phyloP scores from a whole-genome alignment of 176 grass and related monocot species.

The Pontederia crassipes region DNA sequence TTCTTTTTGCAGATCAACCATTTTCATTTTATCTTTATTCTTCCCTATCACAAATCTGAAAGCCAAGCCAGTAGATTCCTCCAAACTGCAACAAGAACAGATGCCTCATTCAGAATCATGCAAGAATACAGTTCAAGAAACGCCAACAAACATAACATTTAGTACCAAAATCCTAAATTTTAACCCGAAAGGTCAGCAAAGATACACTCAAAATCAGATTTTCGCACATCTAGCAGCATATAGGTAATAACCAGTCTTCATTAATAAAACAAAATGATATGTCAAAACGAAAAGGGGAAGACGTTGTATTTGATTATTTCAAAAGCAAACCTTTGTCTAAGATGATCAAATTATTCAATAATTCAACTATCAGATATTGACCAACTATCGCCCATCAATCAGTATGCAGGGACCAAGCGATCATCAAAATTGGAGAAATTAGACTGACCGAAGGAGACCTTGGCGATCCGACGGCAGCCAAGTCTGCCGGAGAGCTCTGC shows the following conservation, averaged over 20 bases:
- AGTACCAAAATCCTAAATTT: neutral
- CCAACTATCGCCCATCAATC: neutral
- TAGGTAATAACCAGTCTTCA: no score
- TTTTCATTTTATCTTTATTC: conserved; percentile 80
- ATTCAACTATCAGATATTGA: neutral
- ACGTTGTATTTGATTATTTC: neutral
- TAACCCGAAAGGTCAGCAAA: neutral
- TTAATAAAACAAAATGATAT: no score
- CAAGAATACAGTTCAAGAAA: conserved; percentile 2
- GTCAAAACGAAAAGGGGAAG: neutral
- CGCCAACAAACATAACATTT: neutral
- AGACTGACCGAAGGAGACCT: conserved; percentile 73
- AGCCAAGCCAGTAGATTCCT: conserved; percentile 74
- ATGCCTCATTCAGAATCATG: neutral
- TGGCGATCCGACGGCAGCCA: conserved; percentile 83
- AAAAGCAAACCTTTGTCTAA: conserved; percentile 4
- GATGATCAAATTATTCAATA: neutral
- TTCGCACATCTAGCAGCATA: no score
- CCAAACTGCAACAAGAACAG: conserved; percentile 42
- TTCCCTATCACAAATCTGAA: conserved; percentile 91
- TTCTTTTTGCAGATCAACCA: conserved; percentile 70
- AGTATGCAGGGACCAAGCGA: neutral
- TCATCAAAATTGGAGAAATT: neutral
- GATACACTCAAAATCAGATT: neutral
- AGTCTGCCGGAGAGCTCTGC: conserved; percentile 57